These are phyloP conservation scores for Trichomonascaceae sp. DNA, from an alignment of 1,139 yeast species.

Conservation along the genomic window DNA sequence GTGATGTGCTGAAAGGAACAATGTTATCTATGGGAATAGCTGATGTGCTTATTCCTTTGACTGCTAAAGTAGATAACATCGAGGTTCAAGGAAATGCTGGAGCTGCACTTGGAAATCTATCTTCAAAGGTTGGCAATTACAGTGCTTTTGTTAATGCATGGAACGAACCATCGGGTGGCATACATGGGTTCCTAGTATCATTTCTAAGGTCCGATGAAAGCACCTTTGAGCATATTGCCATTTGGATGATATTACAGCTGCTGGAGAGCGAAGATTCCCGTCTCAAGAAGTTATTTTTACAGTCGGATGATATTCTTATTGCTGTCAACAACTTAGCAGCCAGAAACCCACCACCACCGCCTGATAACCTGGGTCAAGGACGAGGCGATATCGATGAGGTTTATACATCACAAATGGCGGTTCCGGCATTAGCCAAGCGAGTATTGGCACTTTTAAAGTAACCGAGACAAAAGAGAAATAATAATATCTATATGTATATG, in stretches of 20 bases:
- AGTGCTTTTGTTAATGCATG: slow-evolving; percentile 74
- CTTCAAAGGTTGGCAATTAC: slow-evolving; percentile 83
- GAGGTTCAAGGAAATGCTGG: slow-evolving; percentile 99
- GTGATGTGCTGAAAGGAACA: slow-evolving; percentile 88
- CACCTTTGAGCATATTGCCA: slow-evolving; percentile 96
- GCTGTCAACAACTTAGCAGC: slow-evolving; percentile 32
- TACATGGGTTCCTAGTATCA: slow-evolving; percentile 72
- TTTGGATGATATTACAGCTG: slow-evolving; percentile 93
- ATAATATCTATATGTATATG: slow-evolving; percentile 6
- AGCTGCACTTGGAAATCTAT: slow-evolving; percentile 93
- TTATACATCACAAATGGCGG: slow-evolving; percentile 32
- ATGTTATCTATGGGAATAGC: slow-evolving; percentile 79
- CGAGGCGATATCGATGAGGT: slow-evolving; percentile 21
- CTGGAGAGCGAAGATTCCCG: slow-evolving; percentile 79
- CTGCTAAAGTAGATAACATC: slow-evolving; percentile 71
- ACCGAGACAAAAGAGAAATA: slow-evolving; percentile 1
- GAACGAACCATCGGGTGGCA: slow-evolving; percentile 78
- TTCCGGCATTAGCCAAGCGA: slow-evolving; percentile 33
- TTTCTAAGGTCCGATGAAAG: slow-evolving; percentile 82
- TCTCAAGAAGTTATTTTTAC: slow-evolving; percentile 37
- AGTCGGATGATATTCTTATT: slow-evolving; percentile 31
- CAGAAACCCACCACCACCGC: slow-evolving; percentile 19
- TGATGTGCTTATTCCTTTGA: slow-evolving; percentile 85
- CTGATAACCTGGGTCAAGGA: slow-evolving; percentile 14
- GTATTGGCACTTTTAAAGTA: slow-evolving; percentile 25